These are phyloP conservation scores for Viola pubescens DNA, from an alignment of 441 rosid genomes.

Conservation along the genomic window DNA sequence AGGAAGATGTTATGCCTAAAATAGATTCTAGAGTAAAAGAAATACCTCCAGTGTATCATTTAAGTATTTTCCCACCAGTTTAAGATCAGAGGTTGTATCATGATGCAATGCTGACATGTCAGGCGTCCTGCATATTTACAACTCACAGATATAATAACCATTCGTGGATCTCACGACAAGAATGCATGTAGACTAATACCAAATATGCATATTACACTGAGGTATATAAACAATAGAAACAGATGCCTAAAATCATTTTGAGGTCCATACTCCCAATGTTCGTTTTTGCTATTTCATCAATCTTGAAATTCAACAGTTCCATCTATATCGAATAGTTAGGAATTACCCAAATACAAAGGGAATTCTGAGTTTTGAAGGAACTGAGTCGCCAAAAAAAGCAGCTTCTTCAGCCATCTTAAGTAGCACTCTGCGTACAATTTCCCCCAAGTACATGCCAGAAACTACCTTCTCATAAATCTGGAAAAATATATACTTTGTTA, in stretches of 20 bases:
- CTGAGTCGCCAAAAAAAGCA: conserved; percentile 63
- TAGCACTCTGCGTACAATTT: conserved; percentile 72
- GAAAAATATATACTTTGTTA: background rate
- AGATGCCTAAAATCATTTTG: background rate
- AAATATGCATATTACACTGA: background rate
- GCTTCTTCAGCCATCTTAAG: conserved; percentile 77
- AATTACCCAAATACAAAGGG: conserved; percentile 72
- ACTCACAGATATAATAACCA: background rate
- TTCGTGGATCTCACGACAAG: background rate
- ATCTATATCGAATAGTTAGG: background rate
- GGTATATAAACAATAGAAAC: background rate
- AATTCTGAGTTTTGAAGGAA: conserved; percentile 64
- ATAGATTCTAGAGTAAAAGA: background rate
- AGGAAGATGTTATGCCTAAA: background rate
- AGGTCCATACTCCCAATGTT: too few relatives aligned
- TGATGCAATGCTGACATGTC: conserved; percentile 75
- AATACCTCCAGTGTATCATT: conserved; percentile 54
- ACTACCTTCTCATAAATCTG: conserved; percentile 84
- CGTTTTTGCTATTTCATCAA: too few relatives aligned
- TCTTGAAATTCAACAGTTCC: too few relatives aligned
- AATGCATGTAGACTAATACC: background rate
- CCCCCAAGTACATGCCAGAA: conserved; percentile 96
- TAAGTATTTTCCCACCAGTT: conserved; percentile 43
- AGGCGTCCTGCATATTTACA: conserved; percentile 49
- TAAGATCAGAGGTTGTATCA: conserved; percentile 54